A percentile compares a stretch with the other conserved stretches of the same genome.
Evolutionary conservation across 805 yeast species (phyloP).

Genomic region (Pichia cabralensis): DNA sequence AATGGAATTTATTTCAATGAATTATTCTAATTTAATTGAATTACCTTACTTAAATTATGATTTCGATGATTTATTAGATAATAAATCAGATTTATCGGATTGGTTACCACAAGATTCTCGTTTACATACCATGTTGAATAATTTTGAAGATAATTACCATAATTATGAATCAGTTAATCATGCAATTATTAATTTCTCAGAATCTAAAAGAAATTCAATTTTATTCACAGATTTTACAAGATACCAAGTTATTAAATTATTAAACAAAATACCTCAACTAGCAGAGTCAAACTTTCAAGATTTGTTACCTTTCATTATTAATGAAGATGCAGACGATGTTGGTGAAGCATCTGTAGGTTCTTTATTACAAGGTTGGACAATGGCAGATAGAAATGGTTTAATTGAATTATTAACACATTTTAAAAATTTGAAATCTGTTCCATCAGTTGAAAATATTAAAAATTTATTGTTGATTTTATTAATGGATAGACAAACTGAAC

Average conservation of each 20-base stretch:
- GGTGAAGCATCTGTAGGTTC: conserved; percentile 20
- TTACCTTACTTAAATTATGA: conserved; percentile 13
- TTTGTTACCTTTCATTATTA: conserved; percentile 49
- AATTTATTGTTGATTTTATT: conserved; percentile 44
- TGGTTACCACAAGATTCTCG: conserved; percentile 41
- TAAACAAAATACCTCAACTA: conserved; percentile 48
- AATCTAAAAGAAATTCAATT: conserved; percentile 27
- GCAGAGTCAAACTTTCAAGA: conserved; percentile 56
- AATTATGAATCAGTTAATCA: conserved; percentile 26
- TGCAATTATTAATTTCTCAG: conserved; percentile 31
- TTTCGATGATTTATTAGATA: conserved; percentile 5
- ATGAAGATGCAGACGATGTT: conserved; percentile 27
- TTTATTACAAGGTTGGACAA: conserved; percentile 19
- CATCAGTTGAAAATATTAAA: conserved; percentile 43
- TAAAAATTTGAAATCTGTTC: conserved; percentile 47
- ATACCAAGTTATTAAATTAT: conserved; percentile 45
- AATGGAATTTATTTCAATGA: conserved; percentile 24
- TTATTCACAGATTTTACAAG: conserved; percentile 39
- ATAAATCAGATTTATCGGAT: conserved; percentile 9
- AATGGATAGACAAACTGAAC: conserved; percentile 47
- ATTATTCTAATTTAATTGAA: conserved; percentile 13
- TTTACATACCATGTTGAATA: conserved; percentile 31
- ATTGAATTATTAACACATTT: conserved; percentile 57
- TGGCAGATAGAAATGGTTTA: conserved; percentile 44
- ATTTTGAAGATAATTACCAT: conserved; percentile 19